These are phyloP conservation scores for Trichoderma orchidacearum DNA, from an alignment of 495 filamentous ascomycete species.

Conservation along the genomic window DNA sequence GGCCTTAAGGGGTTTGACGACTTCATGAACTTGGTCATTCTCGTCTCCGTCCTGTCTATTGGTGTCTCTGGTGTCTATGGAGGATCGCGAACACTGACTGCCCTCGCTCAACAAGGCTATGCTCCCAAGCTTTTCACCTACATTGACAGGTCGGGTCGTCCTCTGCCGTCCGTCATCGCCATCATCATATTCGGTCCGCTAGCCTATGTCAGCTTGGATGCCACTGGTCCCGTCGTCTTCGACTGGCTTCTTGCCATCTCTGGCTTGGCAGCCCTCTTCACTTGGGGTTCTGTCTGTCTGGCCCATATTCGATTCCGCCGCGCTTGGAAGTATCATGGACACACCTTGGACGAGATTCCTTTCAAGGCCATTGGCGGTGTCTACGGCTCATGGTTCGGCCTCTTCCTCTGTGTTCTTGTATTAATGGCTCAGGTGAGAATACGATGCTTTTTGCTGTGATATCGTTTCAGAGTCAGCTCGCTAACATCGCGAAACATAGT, in stretches of 20 bases:
- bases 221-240: constrained; percentile 37
- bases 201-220: constrained; percentile 38
- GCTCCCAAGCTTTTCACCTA: constrained; percentile 45
- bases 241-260: constrained; percentile 58
- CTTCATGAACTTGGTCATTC: constrained; percentile 64
- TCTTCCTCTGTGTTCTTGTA: constrained; percentile 44
- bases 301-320: constrained; percentile 52
- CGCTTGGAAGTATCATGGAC: constrained; percentile 51
- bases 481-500: constrained; percentile 17
- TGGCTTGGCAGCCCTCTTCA: constrained; percentile 56
- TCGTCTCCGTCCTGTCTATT: constrained; percentile 54
- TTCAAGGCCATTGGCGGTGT: constrained; percentile 54
- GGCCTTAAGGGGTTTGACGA: constrained; percentile 51
- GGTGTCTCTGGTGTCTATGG: constrained; percentile 55
- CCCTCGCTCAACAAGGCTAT: constrained; percentile 43
- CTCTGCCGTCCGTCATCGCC: constrained; percentile 32
- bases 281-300: constrained; percentile 61
- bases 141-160: constrained; percentile 44
- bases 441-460: background rate
- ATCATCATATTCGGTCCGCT: constrained; percentile 36
- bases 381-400: constrained; percentile 51
- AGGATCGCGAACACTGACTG: constrained; percentile 55
- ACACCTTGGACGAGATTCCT: constrained; percentile 54
- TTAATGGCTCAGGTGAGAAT: constrained; percentile 47
- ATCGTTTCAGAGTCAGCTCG: background rate